phyloP scores from a whole-genome alignment of 78 protist species.

The Dictyostelium firmibasis region DNA sequence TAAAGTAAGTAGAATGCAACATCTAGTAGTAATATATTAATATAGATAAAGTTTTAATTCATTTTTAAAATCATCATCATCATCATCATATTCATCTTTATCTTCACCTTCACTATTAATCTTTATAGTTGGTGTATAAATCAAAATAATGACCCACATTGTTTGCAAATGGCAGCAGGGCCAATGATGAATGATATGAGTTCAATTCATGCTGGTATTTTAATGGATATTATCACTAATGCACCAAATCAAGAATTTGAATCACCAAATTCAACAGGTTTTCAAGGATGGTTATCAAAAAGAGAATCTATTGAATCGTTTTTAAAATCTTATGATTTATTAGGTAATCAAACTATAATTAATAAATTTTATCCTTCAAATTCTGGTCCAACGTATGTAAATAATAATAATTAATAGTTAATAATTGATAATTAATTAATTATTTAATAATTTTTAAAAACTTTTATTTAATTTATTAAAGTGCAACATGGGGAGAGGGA shows the following conservation, averaged over 20 bases:
- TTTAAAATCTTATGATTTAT: constrained; percentile 3
- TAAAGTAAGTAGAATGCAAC: constrained; percentile 71
- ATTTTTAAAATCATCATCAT: not conserved
- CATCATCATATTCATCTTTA: not conserved
- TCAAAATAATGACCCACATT: constrained; percentile 59
- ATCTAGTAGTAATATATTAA: too few species aligned
- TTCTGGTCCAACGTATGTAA: constrained; percentile 59
- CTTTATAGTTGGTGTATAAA: constrained; percentile 71
- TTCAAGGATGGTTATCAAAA: not conserved
- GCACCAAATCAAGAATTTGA: constrained; percentile 51
- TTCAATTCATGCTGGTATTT: constrained; percentile 53
- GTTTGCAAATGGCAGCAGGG: constrained; percentile 40
- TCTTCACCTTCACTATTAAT: too few species aligned
- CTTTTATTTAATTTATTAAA: too few species aligned
- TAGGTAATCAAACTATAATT: constrained; percentile 61
- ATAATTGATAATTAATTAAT: too few species aligned
- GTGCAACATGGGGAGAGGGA: constrained; percentile 42
- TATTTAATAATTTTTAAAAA: too few species aligned
- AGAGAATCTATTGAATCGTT: constrained; percentile 28
- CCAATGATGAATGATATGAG: constrained; percentile 64
- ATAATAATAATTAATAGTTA: not conserved
- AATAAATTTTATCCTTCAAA: constrained; percentile 74
- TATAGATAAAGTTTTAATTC: too few species aligned
- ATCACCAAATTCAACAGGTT: not conserved
- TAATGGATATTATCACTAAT: constrained; percentile 26